Conservation (phyloP, 345 rosid genomes). For the Turnera subulata region DNA sequence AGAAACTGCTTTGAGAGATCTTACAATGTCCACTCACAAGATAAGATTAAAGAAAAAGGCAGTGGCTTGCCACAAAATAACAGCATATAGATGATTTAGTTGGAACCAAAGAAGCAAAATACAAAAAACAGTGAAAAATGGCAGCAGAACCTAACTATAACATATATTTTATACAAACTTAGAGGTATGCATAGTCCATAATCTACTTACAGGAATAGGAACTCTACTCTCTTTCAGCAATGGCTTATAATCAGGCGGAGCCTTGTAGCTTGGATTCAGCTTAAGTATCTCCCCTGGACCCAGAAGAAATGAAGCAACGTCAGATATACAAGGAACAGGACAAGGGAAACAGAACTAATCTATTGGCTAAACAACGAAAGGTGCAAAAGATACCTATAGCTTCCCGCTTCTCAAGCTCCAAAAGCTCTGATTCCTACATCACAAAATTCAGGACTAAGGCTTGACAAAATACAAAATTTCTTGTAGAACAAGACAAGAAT, state of each 20-base stretch:
- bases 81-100: background rate
- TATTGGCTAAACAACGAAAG: background rate
- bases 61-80: background rate
- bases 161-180: too few species aligned
- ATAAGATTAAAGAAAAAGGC: background rate
- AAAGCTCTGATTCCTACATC: conserved; percentile 47
- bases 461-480: conserved; percentile 5
- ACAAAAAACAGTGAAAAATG: conserved; percentile 7
- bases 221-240: conserved; percentile 71
- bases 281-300: conserved; percentile 75
- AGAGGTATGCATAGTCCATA: too few species aligned
- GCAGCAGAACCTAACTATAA: too few species aligned
- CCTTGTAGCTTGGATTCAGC: conserved; percentile 79
- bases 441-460: conserved; percentile 17
- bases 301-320: conserved; percentile 6
- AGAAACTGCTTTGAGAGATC: background rate
- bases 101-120: background rate
- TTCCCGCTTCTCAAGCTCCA: conserved; percentile 79
- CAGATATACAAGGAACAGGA: conserved; percentile 5
- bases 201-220: conserved; percentile 66
- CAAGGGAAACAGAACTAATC: background rate
- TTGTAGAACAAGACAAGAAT: background rate
- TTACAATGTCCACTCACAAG: background rate
- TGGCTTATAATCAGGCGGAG: conserved; percentile 79
- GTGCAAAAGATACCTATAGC: conserved; percentile 51